phyloP scores from a whole-genome alignment of 2,329 filamentous ascomycete species.

The Chlorencoelia australis region DNA sequence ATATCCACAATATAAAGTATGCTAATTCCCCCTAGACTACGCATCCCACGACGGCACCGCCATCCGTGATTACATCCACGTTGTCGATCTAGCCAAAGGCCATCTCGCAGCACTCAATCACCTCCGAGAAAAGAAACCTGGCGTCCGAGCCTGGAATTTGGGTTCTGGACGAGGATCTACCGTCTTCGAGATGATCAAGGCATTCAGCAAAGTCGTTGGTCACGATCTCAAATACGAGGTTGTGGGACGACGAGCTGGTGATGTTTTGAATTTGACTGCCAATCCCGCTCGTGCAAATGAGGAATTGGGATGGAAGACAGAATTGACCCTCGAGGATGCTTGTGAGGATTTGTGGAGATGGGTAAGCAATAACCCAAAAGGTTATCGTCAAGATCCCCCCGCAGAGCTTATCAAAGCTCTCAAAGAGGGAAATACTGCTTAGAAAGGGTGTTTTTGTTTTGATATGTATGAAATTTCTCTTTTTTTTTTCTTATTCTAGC shows the following conservation, averaged over 20 bases:
- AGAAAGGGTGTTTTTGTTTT: no score
- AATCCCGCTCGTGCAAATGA: slow-evolving; percentile 79
- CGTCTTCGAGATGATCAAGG: slow-evolving; percentile 94
- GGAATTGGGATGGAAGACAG: slow-evolving; percentile 87
- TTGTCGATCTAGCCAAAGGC: slow-evolving; percentile 77
- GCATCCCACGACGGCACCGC: slow-evolving; percentile 80
- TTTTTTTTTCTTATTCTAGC: background rate
- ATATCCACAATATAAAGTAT: background rate
- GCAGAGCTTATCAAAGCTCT: slow-evolving; percentile 62
- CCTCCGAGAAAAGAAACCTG: slow-evolving; percentile 73
- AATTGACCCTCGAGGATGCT: slow-evolving; percentile 82
- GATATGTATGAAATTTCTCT: background rate
- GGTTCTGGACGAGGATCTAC: slow-evolving; percentile 92
- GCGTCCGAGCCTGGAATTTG: slow-evolving; percentile 92
- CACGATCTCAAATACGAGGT: slow-evolving; percentile 81
- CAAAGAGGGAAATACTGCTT: slow-evolving; percentile 30
- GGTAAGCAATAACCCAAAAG: slow-evolving; percentile 94
- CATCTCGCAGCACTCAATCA: slow-evolving; percentile 87
- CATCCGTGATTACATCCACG: slow-evolving; percentile 97
- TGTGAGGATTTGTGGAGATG: slow-evolving; percentile 93
- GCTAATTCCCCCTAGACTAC: slow-evolving; percentile 55
- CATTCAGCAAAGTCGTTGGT: slow-evolving; percentile 81
- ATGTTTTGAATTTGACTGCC: slow-evolving; percentile 90
- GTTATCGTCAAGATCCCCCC: slow-evolving; percentile 87
- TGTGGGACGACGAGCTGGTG: slow-evolving; percentile 69